Conservation (phyloP, 768 basidiomycete species). For the Boletus subcaerulescens region DNA sequence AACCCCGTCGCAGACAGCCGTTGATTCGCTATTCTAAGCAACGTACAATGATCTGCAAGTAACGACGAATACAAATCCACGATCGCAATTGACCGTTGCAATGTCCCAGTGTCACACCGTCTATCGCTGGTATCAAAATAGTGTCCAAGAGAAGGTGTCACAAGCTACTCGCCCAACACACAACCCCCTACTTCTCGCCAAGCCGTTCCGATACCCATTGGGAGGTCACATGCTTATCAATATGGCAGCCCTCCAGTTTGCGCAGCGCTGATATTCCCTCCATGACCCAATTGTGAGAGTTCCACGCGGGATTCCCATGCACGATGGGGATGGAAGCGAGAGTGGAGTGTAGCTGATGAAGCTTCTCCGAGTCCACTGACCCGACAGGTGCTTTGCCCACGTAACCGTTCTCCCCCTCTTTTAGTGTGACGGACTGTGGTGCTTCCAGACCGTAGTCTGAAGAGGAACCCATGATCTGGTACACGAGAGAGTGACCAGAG, state of each 20-base stretch:
- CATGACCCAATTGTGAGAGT: slow-evolving; percentile 31
- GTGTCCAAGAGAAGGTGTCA: slow-evolving; percentile 8
- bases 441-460: slow-evolving; percentile 31
- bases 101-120: slow-evolving; percentile 21
- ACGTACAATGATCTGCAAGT: slow-evolving; percentile 16
- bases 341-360: slow-evolving; percentile 27
- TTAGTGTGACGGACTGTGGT: slow-evolving; percentile 33
- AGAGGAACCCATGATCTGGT: slow-evolving; percentile 28
- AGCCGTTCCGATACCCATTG: slow-evolving; percentile 31
- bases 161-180: slow-evolving; percentile 1
- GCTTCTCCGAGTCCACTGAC: slow-evolving; percentile 26
- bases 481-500: slow-evolving; percentile 29
- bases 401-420: slow-evolving; percentile 29
- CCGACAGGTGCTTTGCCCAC: slow-evolving; percentile 22
- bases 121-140: slow-evolving; percentile 24
- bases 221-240: slow-evolving; percentile 30
- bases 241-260: slow-evolving; percentile 26
- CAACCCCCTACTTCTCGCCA: slow-evolving; percentile 21
- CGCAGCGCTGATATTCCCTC: slow-evolving; percentile 30
- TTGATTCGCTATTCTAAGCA: slow-evolving; percentile 7
- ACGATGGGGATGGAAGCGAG: slow-evolving; percentile 26
- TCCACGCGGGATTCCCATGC: slow-evolving; percentile 28
- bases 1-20: slow-evolving; percentile 11
- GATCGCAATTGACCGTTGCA: slow-evolving; percentile 12
- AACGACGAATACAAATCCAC: slow-evolving; percentile 23